phyloP scores from a whole-genome alignment of 768 basidiomycete genomes.

The Lentinula lateritia region DNA sequence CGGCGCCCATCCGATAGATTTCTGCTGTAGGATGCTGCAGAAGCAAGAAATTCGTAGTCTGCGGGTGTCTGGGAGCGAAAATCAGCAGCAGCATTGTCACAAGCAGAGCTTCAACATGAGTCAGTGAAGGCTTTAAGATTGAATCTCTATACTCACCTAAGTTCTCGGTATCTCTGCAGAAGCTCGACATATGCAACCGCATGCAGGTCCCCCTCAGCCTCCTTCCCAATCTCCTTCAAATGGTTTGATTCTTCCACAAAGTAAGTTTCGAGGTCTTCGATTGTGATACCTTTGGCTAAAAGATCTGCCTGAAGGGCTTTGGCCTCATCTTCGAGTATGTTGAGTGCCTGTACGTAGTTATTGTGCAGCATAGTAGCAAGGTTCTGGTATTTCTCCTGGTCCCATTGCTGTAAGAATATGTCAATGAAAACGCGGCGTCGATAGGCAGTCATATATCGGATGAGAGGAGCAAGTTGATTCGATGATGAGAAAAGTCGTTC shows the following conservation, averaged over 20 bases:
- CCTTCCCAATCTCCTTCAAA: conserved; percentile 19
- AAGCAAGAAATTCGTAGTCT: conserved; percentile 9
- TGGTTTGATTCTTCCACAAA: conserved; percentile 19
- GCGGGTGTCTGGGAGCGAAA: conserved; percentile 13
- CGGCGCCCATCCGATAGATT: conserved; percentile 15
- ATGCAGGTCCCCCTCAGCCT: conserved; percentile 20
- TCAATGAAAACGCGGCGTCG: conserved; percentile 24
- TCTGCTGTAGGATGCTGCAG: conserved; percentile 9
- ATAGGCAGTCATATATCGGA: conserved; percentile 21
- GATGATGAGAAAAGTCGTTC: conserved; percentile 26
- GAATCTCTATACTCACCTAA: conserved; percentile 5
- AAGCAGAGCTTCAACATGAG: conserved; percentile 5
- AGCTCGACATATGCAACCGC: conserved; percentile 26
- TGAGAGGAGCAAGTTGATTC: conserved; percentile 21
- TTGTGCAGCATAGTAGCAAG: conserved; percentile 18
- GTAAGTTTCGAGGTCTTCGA: conserved; percentile 14
- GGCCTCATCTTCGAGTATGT: conserved; percentile 15
- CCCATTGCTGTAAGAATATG: conserved; percentile 25
- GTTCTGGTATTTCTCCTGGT: conserved; percentile 27
- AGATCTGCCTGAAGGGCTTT: conserved; percentile 10
- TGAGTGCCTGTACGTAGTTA: conserved; percentile 25
- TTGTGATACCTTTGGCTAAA: conserved; percentile 8
- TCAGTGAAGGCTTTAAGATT: too few species aligned
- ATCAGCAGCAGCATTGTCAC: conserved; percentile 5
- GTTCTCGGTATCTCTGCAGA: conserved; percentile 14